Conservation (phyloP, 2,329 filamentous ascomycete species). For the Pyrenophora seminiperda region DNA sequence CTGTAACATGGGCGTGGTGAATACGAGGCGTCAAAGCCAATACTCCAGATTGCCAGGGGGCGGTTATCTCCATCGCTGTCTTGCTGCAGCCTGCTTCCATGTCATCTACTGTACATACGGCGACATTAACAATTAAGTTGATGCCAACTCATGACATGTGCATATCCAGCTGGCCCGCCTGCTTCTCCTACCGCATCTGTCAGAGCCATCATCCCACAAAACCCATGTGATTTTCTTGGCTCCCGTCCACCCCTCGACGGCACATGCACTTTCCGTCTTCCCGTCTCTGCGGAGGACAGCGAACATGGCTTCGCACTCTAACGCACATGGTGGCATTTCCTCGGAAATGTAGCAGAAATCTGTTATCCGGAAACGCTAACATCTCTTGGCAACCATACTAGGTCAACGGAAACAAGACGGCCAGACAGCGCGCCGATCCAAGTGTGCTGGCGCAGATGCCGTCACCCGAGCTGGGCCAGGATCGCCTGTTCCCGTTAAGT, state of each 20-base stretch:
- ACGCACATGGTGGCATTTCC: neutral
- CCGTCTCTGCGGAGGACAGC: neutral
- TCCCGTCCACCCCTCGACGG: neutral
- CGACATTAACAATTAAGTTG: too few species aligned
- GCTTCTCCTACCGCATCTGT: too few species aligned
- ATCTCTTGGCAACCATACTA: slow-evolving; percentile 7
- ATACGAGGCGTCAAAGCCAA: neutral
- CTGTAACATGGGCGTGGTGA: neutral
- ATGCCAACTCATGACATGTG: too few species aligned
- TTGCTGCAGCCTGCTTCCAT: neutral
- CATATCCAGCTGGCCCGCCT: too few species aligned
- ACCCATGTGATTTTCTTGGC: neutral
- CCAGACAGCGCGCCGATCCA: neutral
- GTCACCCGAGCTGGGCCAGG: neutral
- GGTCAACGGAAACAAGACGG: slow-evolving; percentile 4
- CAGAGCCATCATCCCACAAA: neutral
- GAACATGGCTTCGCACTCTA: neutral
- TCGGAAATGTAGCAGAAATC: slow-evolving; percentile 7
- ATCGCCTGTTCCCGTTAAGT: neutral
- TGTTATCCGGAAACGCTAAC: slow-evolving; percentile 6
- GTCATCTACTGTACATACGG: too few species aligned
- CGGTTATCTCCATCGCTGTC: neutral
- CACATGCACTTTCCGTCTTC: slow-evolving; percentile 2
- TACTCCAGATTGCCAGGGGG: neutral
- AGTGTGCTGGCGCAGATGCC: neutral